Evolutionary conservation across 306 rosid genomes (phyloP).

Genomic region (Canavalia ensiformis): DNA sequence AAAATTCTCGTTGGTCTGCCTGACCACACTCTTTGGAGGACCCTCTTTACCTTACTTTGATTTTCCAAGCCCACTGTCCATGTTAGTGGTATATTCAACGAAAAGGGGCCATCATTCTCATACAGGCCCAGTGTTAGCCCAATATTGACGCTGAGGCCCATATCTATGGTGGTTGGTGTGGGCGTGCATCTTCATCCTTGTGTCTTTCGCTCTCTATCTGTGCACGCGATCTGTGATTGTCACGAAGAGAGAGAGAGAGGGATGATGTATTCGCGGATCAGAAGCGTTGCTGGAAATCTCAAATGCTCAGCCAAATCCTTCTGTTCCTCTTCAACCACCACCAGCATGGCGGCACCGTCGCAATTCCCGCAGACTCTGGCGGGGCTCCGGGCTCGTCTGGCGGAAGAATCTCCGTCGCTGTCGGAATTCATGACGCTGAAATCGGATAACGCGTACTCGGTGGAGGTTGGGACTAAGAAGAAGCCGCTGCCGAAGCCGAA

Average conservation of each 20-base stretch:
- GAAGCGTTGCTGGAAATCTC: conserved; percentile 57
- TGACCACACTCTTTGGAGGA: too few relatives aligned
- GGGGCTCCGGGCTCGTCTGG: conserved; percentile 81
- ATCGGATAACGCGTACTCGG: conserved; percentile 70
- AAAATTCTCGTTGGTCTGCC: too few relatives aligned
- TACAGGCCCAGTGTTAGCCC: neutral
- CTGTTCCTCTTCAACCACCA: conserved; percentile 62
- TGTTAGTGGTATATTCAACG: neutral
- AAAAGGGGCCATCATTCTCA: neutral
- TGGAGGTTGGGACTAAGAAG: conserved; percentile 99
- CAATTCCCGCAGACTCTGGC: conserved; percentile 75
- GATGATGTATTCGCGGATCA: conserved; percentile 64
- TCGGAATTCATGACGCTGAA: conserved; percentile 64
- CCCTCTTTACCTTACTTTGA: too few relatives aligned
- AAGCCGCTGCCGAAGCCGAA: conserved; percentile 94
- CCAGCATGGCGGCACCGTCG: conserved; percentile 35
- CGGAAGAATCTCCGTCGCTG: conserved; percentile 69
- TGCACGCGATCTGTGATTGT: conserved; percentile 42
- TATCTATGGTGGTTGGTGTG: conserved; percentile 11
- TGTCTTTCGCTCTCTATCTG: conserved; percentile 37
- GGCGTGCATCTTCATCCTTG: neutral
- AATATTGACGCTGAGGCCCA: neutral
- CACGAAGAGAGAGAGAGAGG: conserved; percentile 27
- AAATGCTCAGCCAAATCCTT: conserved; percentile 55
- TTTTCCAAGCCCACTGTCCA: too few relatives aligned